Evolutionary conservation across 371 early-diverging fungal genomes (phyloP).

Genomic region (Aphelidium insulamus): DNA sequence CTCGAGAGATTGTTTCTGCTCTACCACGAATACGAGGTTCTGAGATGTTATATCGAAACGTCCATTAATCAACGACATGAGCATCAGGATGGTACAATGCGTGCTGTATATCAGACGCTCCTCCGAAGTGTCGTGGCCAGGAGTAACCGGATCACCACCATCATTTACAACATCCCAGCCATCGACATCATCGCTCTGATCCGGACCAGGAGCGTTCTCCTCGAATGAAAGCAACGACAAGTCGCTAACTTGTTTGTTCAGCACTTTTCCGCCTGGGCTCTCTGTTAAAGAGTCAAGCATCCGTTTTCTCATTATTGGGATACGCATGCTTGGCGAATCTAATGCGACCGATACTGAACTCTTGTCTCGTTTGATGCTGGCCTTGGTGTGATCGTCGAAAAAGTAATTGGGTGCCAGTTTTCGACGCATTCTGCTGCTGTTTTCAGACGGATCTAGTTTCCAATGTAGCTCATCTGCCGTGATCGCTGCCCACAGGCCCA

Average conservation of each 20-base stretch:
- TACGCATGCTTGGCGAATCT: conserved; percentile 2
- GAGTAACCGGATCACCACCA: too few relatives aligned
- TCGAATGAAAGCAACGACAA: too few relatives aligned
- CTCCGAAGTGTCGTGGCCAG: too few relatives aligned
- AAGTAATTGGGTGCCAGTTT: conserved; percentile 20
- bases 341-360: conserved; percentile 5
- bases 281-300: conserved; percentile 7
- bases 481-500: conserved; percentile 14
- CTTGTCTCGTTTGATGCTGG: conserved; percentile 21
- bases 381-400: conserved; percentile 22
- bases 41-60: conserved; percentile 16
- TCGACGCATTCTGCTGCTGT: conserved; percentile 20
- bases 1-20: conserved; percentile 6
- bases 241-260: too few relatives aligned
- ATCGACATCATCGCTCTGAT: too few relatives aligned
- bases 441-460: conserved; percentile 24
- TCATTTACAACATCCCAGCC: too few relatives aligned
- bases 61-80: conserved; percentile 24
- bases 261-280: too few relatives aligned
- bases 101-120: too few relatives aligned
- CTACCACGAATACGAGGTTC: conserved; percentile 17
- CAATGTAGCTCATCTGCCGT: conserved; percentile 6
- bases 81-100: conserved; percentile 25
- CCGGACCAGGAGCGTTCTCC: too few relatives aligned
- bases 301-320: conserved; percentile 4